phyloP scores from a whole-genome alignment of 768 basidiomycete genomes.

The Boletus reticuloceps region DNA sequence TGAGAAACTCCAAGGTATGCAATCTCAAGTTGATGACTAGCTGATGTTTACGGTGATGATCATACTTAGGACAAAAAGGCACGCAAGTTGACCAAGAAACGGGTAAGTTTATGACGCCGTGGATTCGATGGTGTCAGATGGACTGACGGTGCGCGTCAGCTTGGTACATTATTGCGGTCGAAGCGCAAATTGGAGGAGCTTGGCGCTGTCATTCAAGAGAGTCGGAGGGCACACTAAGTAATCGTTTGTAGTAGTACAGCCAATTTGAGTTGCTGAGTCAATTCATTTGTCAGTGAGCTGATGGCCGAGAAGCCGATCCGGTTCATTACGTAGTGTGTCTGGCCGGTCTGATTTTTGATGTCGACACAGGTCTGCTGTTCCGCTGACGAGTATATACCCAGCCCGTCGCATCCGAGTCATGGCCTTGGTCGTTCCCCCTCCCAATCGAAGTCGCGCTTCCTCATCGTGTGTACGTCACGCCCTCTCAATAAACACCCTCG shows the following conservation, averaged over 20 bases:
- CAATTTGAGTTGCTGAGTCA: slow-evolving; percentile 12
- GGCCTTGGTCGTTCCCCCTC: slow-evolving; percentile 39
- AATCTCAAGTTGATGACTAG: not conserved
- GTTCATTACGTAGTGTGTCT: slow-evolving; percentile 17
- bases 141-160: slow-evolving; percentile 41
- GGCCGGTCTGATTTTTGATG: slow-evolving; percentile 23
- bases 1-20: slow-evolving; percentile 94
- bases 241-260: too few species aligned
- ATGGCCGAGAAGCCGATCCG: slow-evolving; percentile 21
- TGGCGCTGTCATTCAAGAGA: slow-evolving; percentile 86
- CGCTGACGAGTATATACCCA: not conserved
- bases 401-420: slow-evolving; percentile 9
- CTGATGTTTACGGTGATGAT: not conserved
- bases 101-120: slow-evolving; percentile 56
- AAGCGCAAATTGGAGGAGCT: slow-evolving; percentile 99
- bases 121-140: not conserved
- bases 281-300: not conserved
- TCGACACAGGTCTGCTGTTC: too few species aligned
- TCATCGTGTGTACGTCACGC: slow-evolving; percentile 57
- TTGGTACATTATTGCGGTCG: slow-evolving; percentile 96
- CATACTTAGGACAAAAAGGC: slow-evolving; percentile 91
- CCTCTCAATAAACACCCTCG: slow-evolving; percentile 50
- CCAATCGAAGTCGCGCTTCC: slow-evolving; percentile 53
- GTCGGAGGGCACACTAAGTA: slow-evolving; percentile 74
- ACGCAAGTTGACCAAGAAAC: slow-evolving; percentile 98